Conservation (phyloP, 176 grass and related monocot species). For the Avena sativa region DNA sequence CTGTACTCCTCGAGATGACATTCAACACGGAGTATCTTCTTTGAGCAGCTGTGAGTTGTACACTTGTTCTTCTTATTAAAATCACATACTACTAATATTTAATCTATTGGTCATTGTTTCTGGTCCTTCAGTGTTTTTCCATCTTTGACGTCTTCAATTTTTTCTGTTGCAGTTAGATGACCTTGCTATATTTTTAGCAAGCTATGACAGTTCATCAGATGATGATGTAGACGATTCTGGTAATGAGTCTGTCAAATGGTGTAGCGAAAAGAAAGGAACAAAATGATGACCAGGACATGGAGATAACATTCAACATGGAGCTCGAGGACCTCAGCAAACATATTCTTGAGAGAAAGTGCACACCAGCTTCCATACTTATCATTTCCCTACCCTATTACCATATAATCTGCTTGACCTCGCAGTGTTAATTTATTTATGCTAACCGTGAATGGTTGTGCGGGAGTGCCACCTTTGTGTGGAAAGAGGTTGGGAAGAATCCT, state of each 20-base stretch:
- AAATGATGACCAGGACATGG: conserved; percentile 64
- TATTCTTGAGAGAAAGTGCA: conserved; percentile 57
- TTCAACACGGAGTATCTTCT: neutral
- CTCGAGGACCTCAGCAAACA: conserved; percentile 83
- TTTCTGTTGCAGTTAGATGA: conserved; percentile 65
- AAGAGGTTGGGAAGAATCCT: conserved; percentile 39
- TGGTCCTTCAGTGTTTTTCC: conserved; percentile 11
- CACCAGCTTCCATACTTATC: neutral
- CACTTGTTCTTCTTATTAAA: neutral
- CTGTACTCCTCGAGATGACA: too few species aligned
- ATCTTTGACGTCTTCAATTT: conserved; percentile 17
- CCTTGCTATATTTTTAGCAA: conserved; percentile 65
- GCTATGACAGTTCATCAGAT: conserved; percentile 63
- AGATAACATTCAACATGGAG: conserved; percentile 86
- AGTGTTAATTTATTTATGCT: neutral
- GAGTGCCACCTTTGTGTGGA: conserved; percentile 54
- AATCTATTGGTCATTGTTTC: conserved; percentile 10
- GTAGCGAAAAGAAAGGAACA: conserved; percentile 59
- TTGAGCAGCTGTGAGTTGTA: neutral
- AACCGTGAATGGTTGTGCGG: conserved; percentile 32
- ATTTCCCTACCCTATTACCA: neutral
- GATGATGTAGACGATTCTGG: conserved; percentile 59
- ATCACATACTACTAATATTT: conserved; percentile 21
- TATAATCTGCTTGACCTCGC: conserved; percentile 1
- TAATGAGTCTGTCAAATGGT: conserved; percentile 27